Evolutionary conservation across 352 stramenopile genomes (phyloP).

Genomic region (Pythium vanterpoolii): DNA sequence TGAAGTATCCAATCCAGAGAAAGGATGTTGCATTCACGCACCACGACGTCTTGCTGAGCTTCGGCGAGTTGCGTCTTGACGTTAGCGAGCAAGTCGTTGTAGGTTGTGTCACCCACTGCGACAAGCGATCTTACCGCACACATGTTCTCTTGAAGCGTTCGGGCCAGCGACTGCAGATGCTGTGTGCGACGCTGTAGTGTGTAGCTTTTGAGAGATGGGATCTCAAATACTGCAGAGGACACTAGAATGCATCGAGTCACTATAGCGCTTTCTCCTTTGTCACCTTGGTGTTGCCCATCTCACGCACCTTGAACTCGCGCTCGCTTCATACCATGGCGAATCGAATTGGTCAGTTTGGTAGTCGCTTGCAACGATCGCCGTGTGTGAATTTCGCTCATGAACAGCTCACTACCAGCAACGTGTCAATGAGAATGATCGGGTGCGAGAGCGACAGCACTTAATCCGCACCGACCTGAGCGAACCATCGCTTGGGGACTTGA

Average conservation of each 20-base stretch:
- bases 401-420: conserved; percentile 4
- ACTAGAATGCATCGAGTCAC: background rate
- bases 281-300: no score
- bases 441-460: background rate
- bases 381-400: background rate
- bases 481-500: background rate
- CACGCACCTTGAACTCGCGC: conserved; percentile 10
- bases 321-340: background rate
- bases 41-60: conserved; percentile 6
- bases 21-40: background rate
- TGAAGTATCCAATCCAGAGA: background rate
- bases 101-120: background rate
- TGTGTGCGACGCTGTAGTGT: conserved; percentile 1
- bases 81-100: conserved; percentile 1
- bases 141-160: conserved; percentile 16
- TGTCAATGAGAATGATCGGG: background rate
- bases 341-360: background rate
- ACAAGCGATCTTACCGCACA: background rate
- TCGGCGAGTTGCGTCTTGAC: background rate
- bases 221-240: background rate
- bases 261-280: background rate
- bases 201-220: conserved; percentile 7
- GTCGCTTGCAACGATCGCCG: background rate
- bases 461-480: background rate
- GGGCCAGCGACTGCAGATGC: conserved; percentile 7